phyloP scores from a whole-genome alignment of 1,284 basidiomycete species.

The Pulveroboletus sp. region DNA sequence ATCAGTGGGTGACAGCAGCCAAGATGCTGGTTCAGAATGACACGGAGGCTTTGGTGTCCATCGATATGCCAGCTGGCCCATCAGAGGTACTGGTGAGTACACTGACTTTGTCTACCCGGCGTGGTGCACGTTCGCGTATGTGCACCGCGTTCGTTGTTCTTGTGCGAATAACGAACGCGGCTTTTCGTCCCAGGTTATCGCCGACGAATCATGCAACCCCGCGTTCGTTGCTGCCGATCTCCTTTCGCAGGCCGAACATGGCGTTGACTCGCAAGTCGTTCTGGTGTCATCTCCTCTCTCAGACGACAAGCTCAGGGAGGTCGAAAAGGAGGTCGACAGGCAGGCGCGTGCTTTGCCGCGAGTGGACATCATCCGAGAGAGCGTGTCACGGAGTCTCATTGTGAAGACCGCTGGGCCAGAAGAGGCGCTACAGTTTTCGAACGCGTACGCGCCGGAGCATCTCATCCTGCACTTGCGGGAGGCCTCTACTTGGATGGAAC shows the following conservation, averaged over 20 bases:
- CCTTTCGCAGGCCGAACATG: slow-evolving; percentile 96
- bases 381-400: slow-evolving; percentile 90
- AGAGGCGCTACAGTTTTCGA: slow-evolving; percentile 86
- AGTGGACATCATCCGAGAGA: slow-evolving; percentile 88
- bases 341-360: slow-evolving; percentile 88
- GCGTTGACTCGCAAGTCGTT: slow-evolving; percentile 96
- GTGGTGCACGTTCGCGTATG: slow-evolving; percentile 12
- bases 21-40: slow-evolving; percentile 99
- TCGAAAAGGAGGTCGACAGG: slow-evolving; percentile 83
- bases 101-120: slow-evolving; percentile 1
- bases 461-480: slow-evolving; percentile 85
- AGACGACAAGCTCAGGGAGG: slow-evolving; percentile 57
- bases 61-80: slow-evolving; percentile 99
- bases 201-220: slow-evolving; percentile 82
- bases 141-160: slow-evolving; percentile 38
- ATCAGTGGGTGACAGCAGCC: slow-evolving; percentile 99
- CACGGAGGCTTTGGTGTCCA: slow-evolving; percentile 93
- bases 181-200: slow-evolving; percentile 69
- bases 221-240: slow-evolving; percentile 96
- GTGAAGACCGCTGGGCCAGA: slow-evolving; percentile 66
- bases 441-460: slow-evolving; percentile 98
- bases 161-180: slow-evolving; percentile 36
- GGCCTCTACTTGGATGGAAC: slow-evolving; percentile 61
- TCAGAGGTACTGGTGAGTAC: slow-evolving; percentile 88
- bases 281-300: slow-evolving; percentile 79